Evolutionary conservation across 225 moss, liverwort and hornwort species (phyloP).

Genomic region (Pseudisothecium myosuroides): DNA sequence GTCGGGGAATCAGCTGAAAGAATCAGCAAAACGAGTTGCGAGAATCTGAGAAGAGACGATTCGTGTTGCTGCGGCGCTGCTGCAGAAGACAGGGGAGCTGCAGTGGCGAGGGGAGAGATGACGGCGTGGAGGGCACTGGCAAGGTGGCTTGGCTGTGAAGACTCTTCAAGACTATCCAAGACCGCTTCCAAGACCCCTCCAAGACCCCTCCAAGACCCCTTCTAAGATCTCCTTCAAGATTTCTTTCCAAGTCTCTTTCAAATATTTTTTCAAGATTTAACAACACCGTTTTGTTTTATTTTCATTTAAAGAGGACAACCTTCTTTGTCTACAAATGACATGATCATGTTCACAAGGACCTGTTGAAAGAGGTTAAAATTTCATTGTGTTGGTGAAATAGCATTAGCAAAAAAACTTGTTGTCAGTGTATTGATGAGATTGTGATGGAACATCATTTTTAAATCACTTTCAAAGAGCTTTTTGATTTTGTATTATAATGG

Average conservation of each 20-base stretch:
- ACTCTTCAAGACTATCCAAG: neutral
- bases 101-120: neutral
- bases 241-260: neutral
- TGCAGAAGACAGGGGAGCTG: neutral
- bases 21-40: neutral
- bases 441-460: neutral
- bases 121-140: neutral
- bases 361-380: neutral
- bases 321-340: no score
- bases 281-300: neutral
- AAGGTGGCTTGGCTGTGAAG: neutral
- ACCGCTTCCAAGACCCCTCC: neutral
- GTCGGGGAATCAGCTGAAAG: neutral
- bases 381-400: neutral
- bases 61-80: neutral
- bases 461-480: neutral
- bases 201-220: neutral
- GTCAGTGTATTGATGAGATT: rapidly evolving
- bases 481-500: neutral
- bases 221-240: neutral
- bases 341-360: neutral
- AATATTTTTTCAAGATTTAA: neutral
- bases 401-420: neutral
- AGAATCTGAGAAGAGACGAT: neutral
- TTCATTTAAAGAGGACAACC: neutral